These are phyloP conservation scores for Penicillium sp. DNA, from an alignment of 2,329 filamentous ascomycete genomes.

Conservation along the genomic window DNA sequence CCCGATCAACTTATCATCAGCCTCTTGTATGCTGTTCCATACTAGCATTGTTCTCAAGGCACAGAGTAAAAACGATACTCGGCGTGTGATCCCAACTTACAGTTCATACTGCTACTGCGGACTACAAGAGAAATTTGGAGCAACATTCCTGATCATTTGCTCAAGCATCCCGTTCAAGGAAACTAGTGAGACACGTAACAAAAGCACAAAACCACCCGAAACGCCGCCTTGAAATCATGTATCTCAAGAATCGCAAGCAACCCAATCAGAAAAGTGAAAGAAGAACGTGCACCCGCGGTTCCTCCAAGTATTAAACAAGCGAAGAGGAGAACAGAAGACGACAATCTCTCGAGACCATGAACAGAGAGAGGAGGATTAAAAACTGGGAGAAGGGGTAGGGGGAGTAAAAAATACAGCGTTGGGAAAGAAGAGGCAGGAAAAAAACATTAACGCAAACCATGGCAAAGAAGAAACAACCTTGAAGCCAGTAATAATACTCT, in stretches of 20 bases:
- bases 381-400: constrained; percentile 2
- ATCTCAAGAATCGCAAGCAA: constrained; percentile 25
- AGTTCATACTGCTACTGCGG: background rate
- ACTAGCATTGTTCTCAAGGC: no score
- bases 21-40: no score
- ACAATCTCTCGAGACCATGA: constrained; percentile 10
- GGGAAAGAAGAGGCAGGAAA: constrained; percentile 12
- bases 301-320: constrained; percentile 31
- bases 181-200: constrained; percentile 23
- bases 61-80: no score
- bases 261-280: constrained; percentile 11
- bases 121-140: constrained; percentile 2
- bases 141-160: constrained; percentile 21
- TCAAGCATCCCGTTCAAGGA: constrained; percentile 17
- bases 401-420: constrained; percentile 18
- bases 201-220: constrained; percentile 23
- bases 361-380: constrained; percentile 17
- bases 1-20: background rate
- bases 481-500: constrained; percentile 28
- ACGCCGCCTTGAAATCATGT: constrained; percentile 30
- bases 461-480: constrained; percentile 25
- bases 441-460: constrained; percentile 22
- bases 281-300: constrained; percentile 22
- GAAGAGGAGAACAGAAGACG: constrained; percentile 15
- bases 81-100: no score